Percentiles rank a stretch among this genome's conserved stretches.
phyloP scores from a whole-genome alignment of 2,329 filamentous ascomycete genomes.

The Pseudocercospora fuligena region DNA sequence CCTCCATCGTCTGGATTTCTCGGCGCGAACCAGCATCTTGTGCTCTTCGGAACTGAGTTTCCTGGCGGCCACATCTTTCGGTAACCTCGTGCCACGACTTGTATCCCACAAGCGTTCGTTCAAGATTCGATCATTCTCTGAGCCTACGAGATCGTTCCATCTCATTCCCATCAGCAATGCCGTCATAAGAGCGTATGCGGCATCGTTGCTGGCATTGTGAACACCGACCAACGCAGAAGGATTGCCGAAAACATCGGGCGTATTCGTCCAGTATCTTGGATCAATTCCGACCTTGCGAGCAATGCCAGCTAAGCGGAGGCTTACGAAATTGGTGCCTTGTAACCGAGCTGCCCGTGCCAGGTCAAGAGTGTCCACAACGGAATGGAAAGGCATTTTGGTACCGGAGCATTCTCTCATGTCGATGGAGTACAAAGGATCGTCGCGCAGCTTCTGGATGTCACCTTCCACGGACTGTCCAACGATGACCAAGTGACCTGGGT shows the following conservation, averaged over 20 bases:
- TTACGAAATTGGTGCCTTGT: background rate
- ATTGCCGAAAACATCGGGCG: background rate
- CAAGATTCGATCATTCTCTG: background rate
- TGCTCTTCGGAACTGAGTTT: background rate
- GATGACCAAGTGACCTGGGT: background rate
- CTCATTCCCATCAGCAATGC: constrained; percentile 13
- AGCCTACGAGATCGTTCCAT: constrained; percentile 10
- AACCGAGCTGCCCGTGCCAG: background rate
- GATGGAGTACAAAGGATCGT: background rate
- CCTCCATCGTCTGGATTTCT: background rate
- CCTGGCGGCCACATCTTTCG: background rate
- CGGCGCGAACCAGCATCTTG: background rate
- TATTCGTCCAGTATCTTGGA: constrained; percentile 2
- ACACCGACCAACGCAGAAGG: background rate
- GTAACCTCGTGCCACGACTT: background rate
- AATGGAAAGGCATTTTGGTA: background rate
- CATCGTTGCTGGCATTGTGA: constrained; percentile 23
- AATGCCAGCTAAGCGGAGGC: constrained; percentile 2
- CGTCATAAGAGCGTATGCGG: constrained; percentile 18
- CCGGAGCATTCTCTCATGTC: background rate
- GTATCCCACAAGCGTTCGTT: background rate
- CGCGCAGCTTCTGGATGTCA: background rate
- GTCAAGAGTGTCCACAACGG: constrained; percentile 9
- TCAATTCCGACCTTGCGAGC: constrained; percentile 15
- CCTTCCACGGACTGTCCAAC: constrained; percentile 5